phyloP scores from a whole-genome alignment of 2,329 filamentous ascomycete genomes.

The Ophiognomonia clavigignenti-juglandacearum region DNA sequence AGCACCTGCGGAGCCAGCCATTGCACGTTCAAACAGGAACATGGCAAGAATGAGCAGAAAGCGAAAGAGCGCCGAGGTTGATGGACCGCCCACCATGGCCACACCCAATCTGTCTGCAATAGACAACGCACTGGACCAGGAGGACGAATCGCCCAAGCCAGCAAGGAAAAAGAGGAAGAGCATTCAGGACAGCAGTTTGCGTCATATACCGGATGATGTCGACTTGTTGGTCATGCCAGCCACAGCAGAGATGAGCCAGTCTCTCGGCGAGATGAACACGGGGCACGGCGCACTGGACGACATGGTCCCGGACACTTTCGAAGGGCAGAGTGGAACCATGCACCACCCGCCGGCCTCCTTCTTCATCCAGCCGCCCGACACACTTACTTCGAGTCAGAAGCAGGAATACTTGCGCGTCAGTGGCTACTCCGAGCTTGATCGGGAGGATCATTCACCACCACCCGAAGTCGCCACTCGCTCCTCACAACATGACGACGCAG shows the following conservation, averaged over 20 bases:
- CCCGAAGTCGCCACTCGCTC: conserved; percentile 20
- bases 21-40: conserved; percentile 1
- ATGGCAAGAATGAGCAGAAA: conserved; percentile 13
- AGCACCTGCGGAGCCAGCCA: conserved; percentile 1
- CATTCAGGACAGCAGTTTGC: neutral
- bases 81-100: neutral
- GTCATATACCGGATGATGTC: conserved; percentile 16
- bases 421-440: conserved; percentile 17
- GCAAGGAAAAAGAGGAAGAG: conserved; percentile 7
- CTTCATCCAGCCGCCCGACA: conserved; percentile 27
- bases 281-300: conserved; percentile 7
- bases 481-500: conserved; percentile 17
- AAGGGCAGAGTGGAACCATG: neutral
- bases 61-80: conserved; percentile 14
- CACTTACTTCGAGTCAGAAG: conserved; percentile 33
- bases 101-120: neutral
- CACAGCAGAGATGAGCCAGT: conserved; percentile 8
- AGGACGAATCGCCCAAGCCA: conserved; percentile 6
- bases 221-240: conserved; percentile 19
- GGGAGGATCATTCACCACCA: conserved; percentile 6
- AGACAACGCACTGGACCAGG: neutral
- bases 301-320: conserved; percentile 9
- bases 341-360: conserved; percentile 20
- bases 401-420: conserved; percentile 28
- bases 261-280: conserved; percentile 8